Evolutionary conservation across 139 green algal species (phyloP), one percentile per base, ranked within the genome.

Genomic region (Chlamydomonas asymmetrica): DNA sequence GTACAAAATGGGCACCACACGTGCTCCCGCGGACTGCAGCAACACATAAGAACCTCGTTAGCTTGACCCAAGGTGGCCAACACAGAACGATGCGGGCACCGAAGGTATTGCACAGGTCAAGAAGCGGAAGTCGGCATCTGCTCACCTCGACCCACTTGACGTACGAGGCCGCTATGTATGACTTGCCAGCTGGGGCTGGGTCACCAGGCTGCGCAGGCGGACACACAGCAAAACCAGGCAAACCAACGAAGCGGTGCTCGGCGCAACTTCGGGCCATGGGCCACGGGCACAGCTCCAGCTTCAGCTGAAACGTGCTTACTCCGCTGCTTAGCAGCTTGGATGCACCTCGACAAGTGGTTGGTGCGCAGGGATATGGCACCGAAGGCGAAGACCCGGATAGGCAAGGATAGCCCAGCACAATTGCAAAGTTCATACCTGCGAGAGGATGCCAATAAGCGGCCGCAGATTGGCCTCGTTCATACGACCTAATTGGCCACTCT

Each of bases 141-240:
- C 79, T 29, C 23, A 84, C 82, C 81, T 95, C 85, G 0, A 93
- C 72, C 70, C 93, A 93, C 40, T 94, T 94, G 22, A 96, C 73
- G 63, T 95, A 95, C 0, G 88, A 93, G 6, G 84, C 85, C 6
- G 92, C 91, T n/a, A 95, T 94, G 85, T 95, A 96, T 16, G 84
- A 90, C 60, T 81, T 71, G 38, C 80, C 84, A 29, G 90, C 56
- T 29, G 77, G 65, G 16, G 76, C 50, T 18, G 41, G 79, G 9
- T 74, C 54, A 63, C 74, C 63, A 39, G 56, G 74, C 49, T 74
- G 60, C 22, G 35, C 20, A 32, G 69, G 4, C n/a, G n/a, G n/a
- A n/a, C n/a, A n/a, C n/a, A n/a, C n/a, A n/a, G n/a, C n/a, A n/a
- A n/a, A n/a, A n/a, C n/a, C n/a, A n/a, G n/a, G n/a, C n/a, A n/a